A percentile compares a stretch with the other conserved stretches of the same genome.
Evolutionary conservation across 1,284 basidiomycete genomes (phyloP).

Genomic region (Rhizopogon parksii): DNA sequence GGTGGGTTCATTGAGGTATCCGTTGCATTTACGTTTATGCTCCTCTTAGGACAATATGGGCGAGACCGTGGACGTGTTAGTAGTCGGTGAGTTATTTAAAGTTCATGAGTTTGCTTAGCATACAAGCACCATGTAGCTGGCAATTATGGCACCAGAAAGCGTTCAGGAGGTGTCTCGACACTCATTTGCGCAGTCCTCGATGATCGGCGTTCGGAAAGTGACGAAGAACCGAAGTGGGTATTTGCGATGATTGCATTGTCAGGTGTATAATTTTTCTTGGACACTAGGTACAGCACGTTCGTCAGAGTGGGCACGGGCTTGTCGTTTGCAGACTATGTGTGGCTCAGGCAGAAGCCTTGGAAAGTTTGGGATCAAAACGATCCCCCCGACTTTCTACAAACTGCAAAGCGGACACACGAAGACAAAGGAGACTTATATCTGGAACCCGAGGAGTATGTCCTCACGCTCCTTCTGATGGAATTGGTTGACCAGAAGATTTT

Average conservation of each 20-base stretch:
- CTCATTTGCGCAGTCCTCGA: conserved; percentile 74
- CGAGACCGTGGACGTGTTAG: conserved; percentile 83
- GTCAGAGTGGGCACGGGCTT: conserved; percentile 84
- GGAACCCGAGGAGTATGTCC: conserved; percentile 66
- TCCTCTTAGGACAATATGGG: conserved; percentile 71
- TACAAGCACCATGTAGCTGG: conserved; percentile 40
- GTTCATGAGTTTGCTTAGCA: not conserved
- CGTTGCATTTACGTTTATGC: conserved; percentile 5
- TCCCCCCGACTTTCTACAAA: conserved; percentile 57
- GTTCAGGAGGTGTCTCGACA: conserved; percentile 75
- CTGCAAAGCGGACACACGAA: conserved; percentile 52
- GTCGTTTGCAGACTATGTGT: conserved; percentile 76
- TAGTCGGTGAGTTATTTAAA: conserved; percentile 57
- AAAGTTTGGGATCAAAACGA: conserved; percentile 63
- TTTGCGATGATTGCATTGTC: not conserved
- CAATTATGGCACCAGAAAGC: conserved; percentile 66
- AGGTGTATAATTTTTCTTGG: conserved; percentile 6
- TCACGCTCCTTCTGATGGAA: not conserved
- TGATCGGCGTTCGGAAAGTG: conserved; percentile 49
- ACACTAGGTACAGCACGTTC: conserved; percentile 65
- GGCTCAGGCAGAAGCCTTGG: conserved; percentile 72
- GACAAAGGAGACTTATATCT: conserved; percentile 80
- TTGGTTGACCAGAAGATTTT: conserved; percentile 4
- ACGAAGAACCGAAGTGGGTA: conserved; percentile 58
- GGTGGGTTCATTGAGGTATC: conserved; percentile 37